Conservation (phyloP, 768 basidiomycete genomes). For the Mycena latifolia region DNA sequence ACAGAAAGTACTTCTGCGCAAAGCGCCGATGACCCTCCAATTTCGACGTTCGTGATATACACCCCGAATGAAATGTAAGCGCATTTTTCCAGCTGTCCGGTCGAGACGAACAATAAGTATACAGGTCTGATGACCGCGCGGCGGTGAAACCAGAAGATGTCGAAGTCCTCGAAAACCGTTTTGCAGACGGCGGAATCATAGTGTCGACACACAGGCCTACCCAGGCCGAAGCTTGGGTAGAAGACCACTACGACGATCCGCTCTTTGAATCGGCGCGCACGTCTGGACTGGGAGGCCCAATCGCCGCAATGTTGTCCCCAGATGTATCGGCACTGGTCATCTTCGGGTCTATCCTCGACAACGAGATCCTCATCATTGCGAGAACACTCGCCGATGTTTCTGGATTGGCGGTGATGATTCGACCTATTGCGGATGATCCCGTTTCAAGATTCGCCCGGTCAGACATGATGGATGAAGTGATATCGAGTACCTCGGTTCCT, state of each 20-base stretch:
- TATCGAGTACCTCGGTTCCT: background rate
- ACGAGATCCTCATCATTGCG: background rate
- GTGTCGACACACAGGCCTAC: background rate
- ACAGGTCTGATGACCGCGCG: background rate
- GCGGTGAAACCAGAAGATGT: background rate
- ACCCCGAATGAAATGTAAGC: background rate
- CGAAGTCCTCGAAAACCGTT: background rate
- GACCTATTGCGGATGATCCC: background rate
- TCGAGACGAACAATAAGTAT: no score
- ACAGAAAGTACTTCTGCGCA: background rate
- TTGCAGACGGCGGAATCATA: background rate
- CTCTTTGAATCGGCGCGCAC: conserved; percentile 1
- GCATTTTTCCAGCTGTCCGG: no score
- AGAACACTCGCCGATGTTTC: background rate
- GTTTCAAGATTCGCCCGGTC: background rate
- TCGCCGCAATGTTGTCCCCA: conserved; percentile 17
- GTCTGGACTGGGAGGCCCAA: conserved; percentile 10
- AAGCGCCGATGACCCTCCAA: background rate
- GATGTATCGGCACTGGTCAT: conserved; percentile 3
- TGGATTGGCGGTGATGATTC: background rate
- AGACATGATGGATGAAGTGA: background rate
- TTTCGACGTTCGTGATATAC: background rate
- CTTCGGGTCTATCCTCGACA: conserved; percentile 11
- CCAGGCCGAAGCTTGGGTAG: conserved; percentile 15
- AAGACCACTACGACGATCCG: conserved; percentile 11